phyloP scores from a whole-genome alignment of 441 rosid genomes.

The Melastoma candidum region DNA sequence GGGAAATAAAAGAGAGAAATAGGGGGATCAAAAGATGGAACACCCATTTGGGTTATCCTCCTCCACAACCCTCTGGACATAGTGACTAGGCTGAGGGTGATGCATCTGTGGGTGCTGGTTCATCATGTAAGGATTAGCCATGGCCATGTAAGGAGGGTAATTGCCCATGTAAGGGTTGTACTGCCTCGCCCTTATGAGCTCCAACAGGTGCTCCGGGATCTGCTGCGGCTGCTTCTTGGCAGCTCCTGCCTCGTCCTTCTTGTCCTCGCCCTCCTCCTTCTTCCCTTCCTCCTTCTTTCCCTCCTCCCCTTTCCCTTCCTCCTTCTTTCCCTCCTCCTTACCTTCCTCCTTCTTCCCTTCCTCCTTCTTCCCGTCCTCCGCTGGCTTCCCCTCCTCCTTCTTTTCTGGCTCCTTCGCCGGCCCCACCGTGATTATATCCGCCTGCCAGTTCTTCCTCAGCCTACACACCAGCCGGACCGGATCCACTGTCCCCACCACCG shows the following conservation, averaged over 20 bases:
- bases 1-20: no score
- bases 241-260: conserved; percentile 19
- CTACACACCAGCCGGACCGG: conserved; percentile 2
- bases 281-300: conserved; percentile 33
- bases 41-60: conserved; percentile 19
- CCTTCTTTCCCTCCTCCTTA: conserved; percentile 15
- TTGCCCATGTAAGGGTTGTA: conserved; percentile 47
- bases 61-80: conserved; percentile 40
- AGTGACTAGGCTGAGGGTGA: conserved; percentile 36
- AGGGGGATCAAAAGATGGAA: conserved; percentile 5
- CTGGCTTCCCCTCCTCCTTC: conserved; percentile 1
- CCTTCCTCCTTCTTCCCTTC: conserved; percentile 6
- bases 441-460: conserved; percentile 7
- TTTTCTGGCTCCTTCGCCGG: not conserved
- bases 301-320: conserved; percentile 21
- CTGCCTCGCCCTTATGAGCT: conserved; percentile 50
- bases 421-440: conserved; percentile 2
- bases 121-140: no score
- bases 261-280: conserved; percentile 33
- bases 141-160: no score
- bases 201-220: conserved; percentile 51
- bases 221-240: conserved; percentile 16
- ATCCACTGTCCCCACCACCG: conserved; percentile 6
- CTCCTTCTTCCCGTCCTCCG: no score
- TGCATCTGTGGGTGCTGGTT: conserved; percentile 43